Percentiles rank a stretch among this genome's conserved stretches.
Evolutionary conservation across 139 green algal species (phyloP).

Genomic region (Gonium pectorale): DNA sequence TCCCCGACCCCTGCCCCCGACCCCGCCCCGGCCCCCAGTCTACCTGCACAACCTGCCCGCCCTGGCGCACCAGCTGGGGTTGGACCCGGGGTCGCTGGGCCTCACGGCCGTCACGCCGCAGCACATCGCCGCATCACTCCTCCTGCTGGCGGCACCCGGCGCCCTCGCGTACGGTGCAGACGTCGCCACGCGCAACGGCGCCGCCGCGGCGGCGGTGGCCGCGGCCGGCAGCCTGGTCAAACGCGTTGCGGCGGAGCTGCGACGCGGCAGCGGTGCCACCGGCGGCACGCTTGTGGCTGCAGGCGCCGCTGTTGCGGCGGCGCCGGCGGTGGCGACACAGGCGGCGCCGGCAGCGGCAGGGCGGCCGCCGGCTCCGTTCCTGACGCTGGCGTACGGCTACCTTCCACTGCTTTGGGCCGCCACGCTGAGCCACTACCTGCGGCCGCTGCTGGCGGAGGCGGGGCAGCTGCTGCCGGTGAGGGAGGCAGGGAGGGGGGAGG

Average conservation of each 20-base stretch:
- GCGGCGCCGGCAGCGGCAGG: neutral
- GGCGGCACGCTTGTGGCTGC: neutral
- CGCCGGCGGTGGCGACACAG: neutral
- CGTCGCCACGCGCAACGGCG: neutral
- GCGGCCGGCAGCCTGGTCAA: neutral
- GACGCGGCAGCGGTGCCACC: neutral
- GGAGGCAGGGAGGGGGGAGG: neutral
- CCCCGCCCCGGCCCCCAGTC: constrained; percentile 41
- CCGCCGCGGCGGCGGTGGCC: neutral
- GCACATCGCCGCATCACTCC: constrained; percentile 59
- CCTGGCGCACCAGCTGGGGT: constrained; percentile 50
- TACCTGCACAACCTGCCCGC: constrained; percentile 69
- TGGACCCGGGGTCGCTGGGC: constrained; percentile 17
- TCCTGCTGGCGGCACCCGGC: constrained; percentile 62
- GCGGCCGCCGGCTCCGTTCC: constrained; percentile 55
- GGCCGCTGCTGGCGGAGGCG: constrained; percentile 63
- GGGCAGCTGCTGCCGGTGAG: constrained; percentile 65
- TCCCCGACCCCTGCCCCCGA: neutral
- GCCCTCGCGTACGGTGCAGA: constrained; percentile 59
- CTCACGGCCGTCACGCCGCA: neutral
- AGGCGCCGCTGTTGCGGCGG: neutral
- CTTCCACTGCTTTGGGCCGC: constrained; percentile 74
- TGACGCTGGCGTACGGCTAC: constrained; percentile 77
- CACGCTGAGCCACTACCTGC: constrained; percentile 75
- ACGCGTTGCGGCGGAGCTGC: neutral